These are phyloP conservation scores for Emergomyces pasteurianus DNA, from an alignment of 2,329 filamentous ascomycete species.

Conservation along the genomic window DNA sequence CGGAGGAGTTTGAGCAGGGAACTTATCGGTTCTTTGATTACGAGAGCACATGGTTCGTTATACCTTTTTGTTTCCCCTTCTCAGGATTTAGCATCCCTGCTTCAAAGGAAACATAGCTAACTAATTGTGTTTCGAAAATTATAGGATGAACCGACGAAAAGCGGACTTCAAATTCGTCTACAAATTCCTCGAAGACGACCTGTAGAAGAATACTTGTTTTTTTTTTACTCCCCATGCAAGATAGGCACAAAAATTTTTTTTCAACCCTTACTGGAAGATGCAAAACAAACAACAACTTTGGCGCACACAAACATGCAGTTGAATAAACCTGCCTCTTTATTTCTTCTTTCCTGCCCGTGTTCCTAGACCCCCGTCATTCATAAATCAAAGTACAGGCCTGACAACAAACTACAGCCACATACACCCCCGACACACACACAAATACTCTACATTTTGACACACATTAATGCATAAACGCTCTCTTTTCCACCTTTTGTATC, in stretches of 20 bases:
- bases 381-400: background rate
- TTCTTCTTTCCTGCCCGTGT: background rate
- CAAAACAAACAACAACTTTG: background rate
- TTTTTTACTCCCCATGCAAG: background rate
- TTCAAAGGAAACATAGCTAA: background rate
- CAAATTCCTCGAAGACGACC: constrained; percentile 92
- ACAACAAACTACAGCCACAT: background rate
- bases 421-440: background rate
- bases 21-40: constrained; percentile 99
- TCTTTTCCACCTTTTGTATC: background rate
- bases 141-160: constrained; percentile 96
- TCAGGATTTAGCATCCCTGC: background rate
- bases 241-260: background rate
- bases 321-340: background rate
- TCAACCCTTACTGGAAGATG: background rate
- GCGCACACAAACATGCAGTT: background rate
- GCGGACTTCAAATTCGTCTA: constrained; percentile 98
- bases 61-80: constrained; percentile 3
- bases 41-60: constrained; percentile 86
- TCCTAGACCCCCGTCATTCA: background rate
- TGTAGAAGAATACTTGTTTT: constrained; percentile 34
- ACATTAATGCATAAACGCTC: background rate
- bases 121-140: background rate
- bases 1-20: constrained; percentile 96
- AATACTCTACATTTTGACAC: background rate